Evolutionary conservation across 768 basidiomycete genomes (phyloP).

Genomic region (Trametes gibbosa): DNA sequence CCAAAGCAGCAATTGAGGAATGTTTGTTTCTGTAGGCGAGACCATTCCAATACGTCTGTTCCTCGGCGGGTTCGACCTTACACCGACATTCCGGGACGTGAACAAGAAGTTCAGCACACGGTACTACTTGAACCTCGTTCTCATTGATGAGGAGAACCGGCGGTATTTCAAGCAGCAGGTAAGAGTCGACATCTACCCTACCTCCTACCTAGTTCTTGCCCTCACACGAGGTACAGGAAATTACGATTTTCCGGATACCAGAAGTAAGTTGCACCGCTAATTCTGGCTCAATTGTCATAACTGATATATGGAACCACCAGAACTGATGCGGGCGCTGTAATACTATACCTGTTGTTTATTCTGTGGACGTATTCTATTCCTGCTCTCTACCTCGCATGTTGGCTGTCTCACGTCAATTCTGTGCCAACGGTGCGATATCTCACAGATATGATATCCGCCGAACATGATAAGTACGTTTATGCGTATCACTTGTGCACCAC

Average conservation of each 20-base stretch:
- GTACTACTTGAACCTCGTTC: conserved; percentile 95
- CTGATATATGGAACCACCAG: conserved; percentile 22
- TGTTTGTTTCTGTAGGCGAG: conserved; percentile 58
- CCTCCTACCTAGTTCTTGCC: neutral
- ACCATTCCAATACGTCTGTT: conserved; percentile 98
- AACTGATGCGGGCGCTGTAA: conserved; percentile 33
- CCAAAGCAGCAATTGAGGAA: neutral
- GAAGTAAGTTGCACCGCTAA: conserved; percentile 49
- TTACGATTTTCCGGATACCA: conserved; percentile 88
- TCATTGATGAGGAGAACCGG: conserved; percentile 97
- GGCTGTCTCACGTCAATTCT: neutral
- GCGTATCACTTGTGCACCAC: too few relatives aligned
- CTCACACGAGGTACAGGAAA: conserved; percentile 48
- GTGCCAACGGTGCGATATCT: neutral
- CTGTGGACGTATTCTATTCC: conserved; percentile 14
- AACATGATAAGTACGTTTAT: too few relatives aligned
- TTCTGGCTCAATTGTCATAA: neutral
- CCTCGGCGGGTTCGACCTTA: conserved; percentile 96
- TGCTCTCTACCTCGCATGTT: neutral
- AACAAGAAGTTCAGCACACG: conserved; percentile 99
- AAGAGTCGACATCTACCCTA: conserved; percentile 7
- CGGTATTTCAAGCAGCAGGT: conserved; percentile 98
- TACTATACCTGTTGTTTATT: conserved; percentile 28
- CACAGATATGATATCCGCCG: too few relatives aligned
- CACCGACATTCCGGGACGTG: conserved; percentile 97